Conservation (phyloP, 2,329 filamentous ascomycete genomes). For the Aureobasidium sp. region DNA sequence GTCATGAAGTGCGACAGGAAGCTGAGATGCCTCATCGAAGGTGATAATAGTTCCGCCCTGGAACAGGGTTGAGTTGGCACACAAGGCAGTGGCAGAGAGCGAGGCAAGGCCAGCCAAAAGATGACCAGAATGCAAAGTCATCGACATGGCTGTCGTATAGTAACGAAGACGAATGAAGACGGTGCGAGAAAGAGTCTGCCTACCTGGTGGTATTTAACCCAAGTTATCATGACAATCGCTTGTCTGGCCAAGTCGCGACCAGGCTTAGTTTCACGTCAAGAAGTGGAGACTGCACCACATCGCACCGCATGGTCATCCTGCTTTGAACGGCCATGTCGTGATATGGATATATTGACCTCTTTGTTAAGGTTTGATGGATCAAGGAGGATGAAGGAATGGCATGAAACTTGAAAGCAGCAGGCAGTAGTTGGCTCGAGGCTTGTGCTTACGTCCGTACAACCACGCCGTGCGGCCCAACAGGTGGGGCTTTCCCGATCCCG, state of each 20-base stretch:
- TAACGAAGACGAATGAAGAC: too few species aligned
- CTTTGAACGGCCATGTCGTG: background rate
- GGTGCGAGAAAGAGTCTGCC: background rate
- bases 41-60: slow-evolving; percentile 12
- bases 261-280: background rate
- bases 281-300: background rate
- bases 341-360: background rate
- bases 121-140: background rate
- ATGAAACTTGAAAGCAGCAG: background rate
- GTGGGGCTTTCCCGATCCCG: background rate
- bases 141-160: background rate
- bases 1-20: background rate
- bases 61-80: background rate
- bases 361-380: background rate
- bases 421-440: background rate
- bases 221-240: background rate
- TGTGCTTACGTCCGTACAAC: background rate
- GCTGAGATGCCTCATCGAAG: slow-evolving; percentile 8
- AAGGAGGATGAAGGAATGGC: background rate
- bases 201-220: background rate
- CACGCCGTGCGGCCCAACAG: background rate
- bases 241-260: background rate
- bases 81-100: background rate
- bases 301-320: background rate
- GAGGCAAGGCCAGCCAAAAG: background rate